phyloP scores from a whole-genome alignment of 345 rosid genomes.

The Populus simonii region DNA sequence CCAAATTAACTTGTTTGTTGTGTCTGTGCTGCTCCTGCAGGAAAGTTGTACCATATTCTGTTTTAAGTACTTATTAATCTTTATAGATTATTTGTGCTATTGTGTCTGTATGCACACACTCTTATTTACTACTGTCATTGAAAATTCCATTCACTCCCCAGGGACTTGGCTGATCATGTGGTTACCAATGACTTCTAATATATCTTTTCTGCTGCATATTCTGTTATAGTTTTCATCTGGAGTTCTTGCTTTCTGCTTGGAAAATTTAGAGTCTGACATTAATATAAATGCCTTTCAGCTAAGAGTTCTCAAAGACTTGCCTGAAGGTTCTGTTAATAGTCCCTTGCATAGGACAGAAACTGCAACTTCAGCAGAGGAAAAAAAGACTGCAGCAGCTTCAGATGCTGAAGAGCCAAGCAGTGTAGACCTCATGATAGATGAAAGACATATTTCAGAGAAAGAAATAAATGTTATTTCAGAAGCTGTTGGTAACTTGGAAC shows the following conservation, averaged over 20 bases:
- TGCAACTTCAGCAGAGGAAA: slow-evolving; percentile 37
- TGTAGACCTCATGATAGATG: slow-evolving; percentile 30
- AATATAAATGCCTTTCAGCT: slow-evolving; percentile 45
- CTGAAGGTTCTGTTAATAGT: slow-evolving; percentile 36
- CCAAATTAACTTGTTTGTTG: background rate
- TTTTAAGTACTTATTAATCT: background rate
- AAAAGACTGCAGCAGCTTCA: slow-evolving; percentile 24
- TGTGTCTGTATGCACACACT: background rate
- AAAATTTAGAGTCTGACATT: slow-evolving; percentile 21
- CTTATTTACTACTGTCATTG: background rate
- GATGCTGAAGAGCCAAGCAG: slow-evolving; percentile 33
- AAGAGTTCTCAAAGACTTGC: slow-evolving; percentile 47
- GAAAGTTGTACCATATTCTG: background rate
- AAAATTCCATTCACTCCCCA: background rate
- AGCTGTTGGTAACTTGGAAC: slow-evolving; percentile 26
- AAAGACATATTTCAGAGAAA: slow-evolving; percentile 20
- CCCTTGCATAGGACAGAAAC: slow-evolving; percentile 26
- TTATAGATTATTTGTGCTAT: background rate
- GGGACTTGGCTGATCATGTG: background rate
- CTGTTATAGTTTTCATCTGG: background rate
- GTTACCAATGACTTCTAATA: background rate
- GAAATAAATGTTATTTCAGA: slow-evolving; percentile 27
- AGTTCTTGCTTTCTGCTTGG: background rate
- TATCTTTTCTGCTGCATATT: background rate
- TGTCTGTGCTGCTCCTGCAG: background rate